These are phyloP conservation scores for Aspergillus neoniger DNA, from an alignment of 2,329 filamentous ascomycete species.

Conservation along the genomic window DNA sequence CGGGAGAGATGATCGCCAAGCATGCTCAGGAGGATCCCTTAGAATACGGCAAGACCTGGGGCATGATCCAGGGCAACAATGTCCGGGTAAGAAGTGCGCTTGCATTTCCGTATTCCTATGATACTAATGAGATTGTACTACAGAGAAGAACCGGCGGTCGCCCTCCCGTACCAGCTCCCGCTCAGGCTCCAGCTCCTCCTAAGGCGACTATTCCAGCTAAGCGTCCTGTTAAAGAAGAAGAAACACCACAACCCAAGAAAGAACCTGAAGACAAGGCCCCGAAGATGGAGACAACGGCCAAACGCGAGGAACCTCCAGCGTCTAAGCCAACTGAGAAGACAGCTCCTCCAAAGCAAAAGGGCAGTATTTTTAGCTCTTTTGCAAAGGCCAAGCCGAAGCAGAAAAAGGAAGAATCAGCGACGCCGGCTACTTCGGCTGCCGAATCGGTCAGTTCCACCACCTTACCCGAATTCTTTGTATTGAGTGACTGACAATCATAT, in stretches of 20 bases:
- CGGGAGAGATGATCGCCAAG: conserved; percentile 61
- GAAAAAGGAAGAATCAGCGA: conserved; percentile 46
- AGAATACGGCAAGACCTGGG: conserved; percentile 63
- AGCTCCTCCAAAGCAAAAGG: conserved; percentile 56
- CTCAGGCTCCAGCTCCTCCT: conserved; percentile 31
- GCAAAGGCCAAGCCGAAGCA: conserved; percentile 67
- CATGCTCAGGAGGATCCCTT: conserved; percentile 61
- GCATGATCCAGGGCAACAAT: conserved; percentile 72
- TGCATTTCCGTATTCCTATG: background rate
- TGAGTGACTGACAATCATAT: conserved; percentile 15
- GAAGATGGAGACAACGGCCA: conserved; percentile 22
- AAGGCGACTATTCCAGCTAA: conserved; percentile 43
- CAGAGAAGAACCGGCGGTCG: conserved; percentile 52
- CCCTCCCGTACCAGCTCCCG: conserved; percentile 35
- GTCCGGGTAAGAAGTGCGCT: conserved; percentile 53
- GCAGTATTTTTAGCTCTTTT: conserved; percentile 77
- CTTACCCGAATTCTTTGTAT: conserved; percentile 2
- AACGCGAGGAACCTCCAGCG: conserved; percentile 28
- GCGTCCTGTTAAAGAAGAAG: conserved; percentile 37
- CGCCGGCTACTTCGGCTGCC: conserved; percentile 33
- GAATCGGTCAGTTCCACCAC: conserved; percentile 41
- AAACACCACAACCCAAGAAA: conserved; percentile 23
- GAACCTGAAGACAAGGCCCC: conserved; percentile 26
- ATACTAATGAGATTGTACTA: conserved; percentile 4
- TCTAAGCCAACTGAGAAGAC: conserved; percentile 42